These are phyloP conservation scores for Penicillium brevicompactum DNA, from an alignment of 2,329 filamentous ascomycete genomes.

Conservation along the genomic window DNA sequence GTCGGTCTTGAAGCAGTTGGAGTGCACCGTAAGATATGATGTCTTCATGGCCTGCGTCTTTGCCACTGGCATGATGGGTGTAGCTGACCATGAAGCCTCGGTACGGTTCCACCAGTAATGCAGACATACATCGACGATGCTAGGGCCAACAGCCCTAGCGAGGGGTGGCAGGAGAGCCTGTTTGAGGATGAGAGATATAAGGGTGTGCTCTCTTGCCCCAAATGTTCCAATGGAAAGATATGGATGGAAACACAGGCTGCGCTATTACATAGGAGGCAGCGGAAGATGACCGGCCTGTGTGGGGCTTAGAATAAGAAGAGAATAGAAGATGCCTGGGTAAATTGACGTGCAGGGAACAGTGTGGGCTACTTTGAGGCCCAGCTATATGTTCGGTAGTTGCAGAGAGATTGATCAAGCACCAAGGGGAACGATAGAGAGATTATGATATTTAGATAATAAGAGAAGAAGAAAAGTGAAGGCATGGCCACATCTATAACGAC, in stretches of 20 bases:
- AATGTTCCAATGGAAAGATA: constrained; percentile 5
- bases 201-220: not conserved
- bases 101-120: constrained; percentile 74
- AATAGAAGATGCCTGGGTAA: not conserved
- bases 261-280: constrained; percentile 15
- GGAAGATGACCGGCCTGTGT: not conserved
- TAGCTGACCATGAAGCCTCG: constrained; percentile 77
- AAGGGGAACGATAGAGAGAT: not conserved
- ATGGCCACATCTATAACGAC: constrained; percentile 7
- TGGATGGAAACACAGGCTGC: not conserved
- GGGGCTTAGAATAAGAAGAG: not conserved
- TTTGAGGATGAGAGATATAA: constrained; percentile 8
- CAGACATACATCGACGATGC: constrained; percentile 72
- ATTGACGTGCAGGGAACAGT: not conserved
- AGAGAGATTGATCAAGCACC: not conserved
- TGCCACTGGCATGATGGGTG: constrained; percentile 64
- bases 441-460: not conserved
- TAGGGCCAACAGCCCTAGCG: constrained; percentile 74
- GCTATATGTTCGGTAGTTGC: not conserved
- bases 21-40: constrained; percentile 64
- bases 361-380: constrained; percentile 1
- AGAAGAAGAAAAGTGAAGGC: not conserved
- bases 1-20: constrained; percentile 39
- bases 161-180: constrained; percentile 34
- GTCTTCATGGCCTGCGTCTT: constrained; percentile 65